Base-by-base conservation (phyloP, 2,329 filamentous ascomycete species). In the Cladosporium oxysporum region DNA sequence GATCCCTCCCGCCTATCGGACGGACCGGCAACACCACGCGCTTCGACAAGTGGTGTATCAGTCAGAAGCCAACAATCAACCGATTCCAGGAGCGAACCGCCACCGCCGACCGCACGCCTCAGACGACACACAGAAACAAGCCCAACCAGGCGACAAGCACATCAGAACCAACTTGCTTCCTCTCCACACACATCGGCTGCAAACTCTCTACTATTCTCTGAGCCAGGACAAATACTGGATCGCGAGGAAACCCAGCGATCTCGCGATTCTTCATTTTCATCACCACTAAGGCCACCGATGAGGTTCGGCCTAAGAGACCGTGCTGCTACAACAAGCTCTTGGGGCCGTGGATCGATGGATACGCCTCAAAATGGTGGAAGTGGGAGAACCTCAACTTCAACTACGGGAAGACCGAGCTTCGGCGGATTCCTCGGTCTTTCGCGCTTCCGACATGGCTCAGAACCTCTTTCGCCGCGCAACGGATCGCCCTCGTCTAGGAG, bases 251-350 rank as follows among this genome's bases (percentile, higher is more conserved):
- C 88, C 2, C 83, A 82, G 37, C 83, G 83, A 37, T 91, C 89
- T 2, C 88, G 87, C 23, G 88, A 87, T 62, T 97, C 94, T 0
- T 77, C 79, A 12, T 80, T 79, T 44, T 88, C 87, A 1, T 84
- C 84, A 18, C 83, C 85, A 1, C 75, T 79, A 63, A 90, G 87
- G 6, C 87, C 86, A 2, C 86, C 89, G 65, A 80, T 82, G 62
- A 83, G 84, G 60, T 80, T 87, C 28, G 84, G 85, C 26, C 80
- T 89, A 60, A 85, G 93, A 71, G 91, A 90, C 62, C 87, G 95
- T 70, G 97, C 95, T 21, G 96, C 93, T 5, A 98, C 95, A 0
- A 85, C 96, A 81, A 93, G 91, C 73, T 98, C 94, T 0, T 79
- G 94, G 52, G 88, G 89, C 21, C 88, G 90, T 69, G 85, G 87